These are phyloP conservation scores for Fusarium avenaceum DNA, from an alignment of 2,329 filamentous ascomycete species.

Conservation along the genomic window DNA sequence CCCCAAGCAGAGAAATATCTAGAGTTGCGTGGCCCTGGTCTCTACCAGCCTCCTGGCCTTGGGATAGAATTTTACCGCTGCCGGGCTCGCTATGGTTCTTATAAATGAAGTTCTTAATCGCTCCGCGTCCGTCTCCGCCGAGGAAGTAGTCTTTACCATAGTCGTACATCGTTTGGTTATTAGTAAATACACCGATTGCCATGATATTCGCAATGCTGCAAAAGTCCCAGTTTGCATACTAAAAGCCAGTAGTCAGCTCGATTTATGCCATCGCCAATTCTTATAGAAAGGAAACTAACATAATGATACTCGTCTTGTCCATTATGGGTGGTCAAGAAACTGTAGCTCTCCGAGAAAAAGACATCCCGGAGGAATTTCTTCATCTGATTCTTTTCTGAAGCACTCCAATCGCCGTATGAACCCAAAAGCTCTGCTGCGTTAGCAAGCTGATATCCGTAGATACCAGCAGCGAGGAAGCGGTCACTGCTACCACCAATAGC, in stretches of 20 bases:
- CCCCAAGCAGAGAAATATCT: not conserved
- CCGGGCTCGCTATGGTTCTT: conserved; percentile 21
- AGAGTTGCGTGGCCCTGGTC: conserved; percentile 22
- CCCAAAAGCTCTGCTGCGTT: conserved; percentile 61
- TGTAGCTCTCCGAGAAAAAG: too few relatives aligned
- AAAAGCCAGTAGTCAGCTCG: not conserved
- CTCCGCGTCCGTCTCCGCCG: conserved; percentile 18
- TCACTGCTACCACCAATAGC: conserved; percentile 1
- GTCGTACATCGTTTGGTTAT: conserved; percentile 27
- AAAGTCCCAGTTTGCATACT: conserved; percentile 33
- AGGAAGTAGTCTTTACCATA: conserved; percentile 30
- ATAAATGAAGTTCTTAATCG: conserved; percentile 19
- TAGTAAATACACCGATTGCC: conserved; percentile 26
- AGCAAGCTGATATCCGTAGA: conserved; percentile 62
- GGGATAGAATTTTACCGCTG: conserved; percentile 16
- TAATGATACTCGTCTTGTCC: too few relatives aligned
- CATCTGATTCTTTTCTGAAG: too few relatives aligned
- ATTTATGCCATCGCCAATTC: too few relatives aligned
- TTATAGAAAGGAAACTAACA: too few relatives aligned
- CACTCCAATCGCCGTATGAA: conserved; percentile 38
- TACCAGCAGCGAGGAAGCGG: conserved; percentile 54
- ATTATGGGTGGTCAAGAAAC: too few relatives aligned
- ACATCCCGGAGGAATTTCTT: too few relatives aligned
- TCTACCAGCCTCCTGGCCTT: conserved; percentile 35
- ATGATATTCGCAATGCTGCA: conserved; percentile 30